Evolutionary conservation across 2,329 filamentous ascomycete genomes (phyloP), one percentile per base, ranked within the genome.

Genomic region (Botrytis tulipae): DNA sequence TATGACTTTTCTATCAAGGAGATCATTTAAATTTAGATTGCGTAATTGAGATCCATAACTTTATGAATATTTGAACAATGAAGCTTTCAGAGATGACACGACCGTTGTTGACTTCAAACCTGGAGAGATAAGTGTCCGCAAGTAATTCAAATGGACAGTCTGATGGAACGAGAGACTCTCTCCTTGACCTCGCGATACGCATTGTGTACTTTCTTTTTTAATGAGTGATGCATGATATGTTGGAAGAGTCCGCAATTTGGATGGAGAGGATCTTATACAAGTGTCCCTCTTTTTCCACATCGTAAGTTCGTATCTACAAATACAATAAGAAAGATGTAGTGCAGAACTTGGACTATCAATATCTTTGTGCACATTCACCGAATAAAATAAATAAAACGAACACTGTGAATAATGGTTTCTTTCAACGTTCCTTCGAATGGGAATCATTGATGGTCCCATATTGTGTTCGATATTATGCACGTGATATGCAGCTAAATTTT

Each of bases 71-170:
- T 40, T 40, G 20, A 14, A 8, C 5, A 7, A 67, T 51, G 32
- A 14, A 20, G 8, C 18, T n/a, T n/a, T 61, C 14, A 4, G 32
- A 2, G 46, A 40, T 18, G 63, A 51, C 37, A 12, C 32, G 22
- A 18, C 1, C 8, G 35, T 1, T 2, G 14, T 44, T 51, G 32
- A 51, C 63, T 67, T 37, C 14, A 25, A 35, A 9, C 12, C 14
- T 48, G 44, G 4, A 20, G 22, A 5, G n/a, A n/a, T 8, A 32
- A 29, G n/a, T 29, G 3, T 61, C 8, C 12, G 10, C 2, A 59
- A 40, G 22, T 35, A n/a, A 0, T 14, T n/a, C 3, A 5, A n/a
- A 18, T 18, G 14, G 14, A 5, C n/a, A 18, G 1, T 16, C 1
- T 4, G 22, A 40, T n/a, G 35, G 32, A n/a, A n/a, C 9, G 3